Conservation (phyloP, 2,329 filamentous ascomycete genomes). For the Bimuria novae-zelandiae region DNA sequence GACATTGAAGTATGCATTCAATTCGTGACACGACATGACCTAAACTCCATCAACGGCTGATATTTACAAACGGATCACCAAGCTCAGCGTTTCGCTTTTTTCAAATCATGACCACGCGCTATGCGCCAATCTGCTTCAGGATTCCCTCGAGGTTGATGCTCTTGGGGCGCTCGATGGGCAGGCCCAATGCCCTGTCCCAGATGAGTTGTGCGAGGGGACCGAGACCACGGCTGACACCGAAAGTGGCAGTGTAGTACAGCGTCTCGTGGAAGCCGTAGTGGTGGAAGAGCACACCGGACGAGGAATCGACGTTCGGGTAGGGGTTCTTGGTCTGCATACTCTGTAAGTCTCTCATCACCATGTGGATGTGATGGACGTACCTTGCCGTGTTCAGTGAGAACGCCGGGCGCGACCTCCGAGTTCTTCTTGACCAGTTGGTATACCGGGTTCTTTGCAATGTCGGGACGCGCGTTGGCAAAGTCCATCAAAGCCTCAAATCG, state of each 20-base stretch:
- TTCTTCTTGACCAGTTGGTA: slow-evolving; percentile 95
- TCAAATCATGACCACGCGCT: slow-evolving; percentile 5
- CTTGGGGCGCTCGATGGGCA: slow-evolving; percentile 98
- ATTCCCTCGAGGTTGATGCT: slow-evolving; percentile 91
- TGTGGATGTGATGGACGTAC: slow-evolving; percentile 39
- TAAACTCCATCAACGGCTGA: slow-evolving; percentile 17
- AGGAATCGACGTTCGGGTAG: slow-evolving; percentile 94
- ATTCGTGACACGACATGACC: slow-evolving; percentile 2
- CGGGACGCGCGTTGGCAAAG: slow-evolving; percentile 82
- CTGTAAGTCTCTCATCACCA: slow-evolving; percentile 7
- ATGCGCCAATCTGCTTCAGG: slow-evolving; percentile 61
- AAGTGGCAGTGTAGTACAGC: slow-evolving; percentile 83
- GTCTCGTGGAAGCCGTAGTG: slow-evolving; percentile 98
- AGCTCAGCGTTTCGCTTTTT: background rate
- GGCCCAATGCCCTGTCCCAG: slow-evolving; percentile 90
- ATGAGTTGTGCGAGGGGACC: slow-evolving; percentile 93
- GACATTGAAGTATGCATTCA: background rate
- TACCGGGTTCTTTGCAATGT: slow-evolving; percentile 84
- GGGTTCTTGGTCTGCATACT: slow-evolving; percentile 80
- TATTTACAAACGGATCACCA: slow-evolving; percentile 26
- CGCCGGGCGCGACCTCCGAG: slow-evolving; percentile 85
- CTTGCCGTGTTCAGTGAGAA: slow-evolving; percentile 94
- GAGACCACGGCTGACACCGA: slow-evolving; percentile 72
- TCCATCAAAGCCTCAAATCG: slow-evolving; percentile 97
- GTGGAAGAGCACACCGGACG: slow-evolving; percentile 93